Conservation (phyloP, 208 protist species). For the Acanthamoeba rhysodes region DNA sequence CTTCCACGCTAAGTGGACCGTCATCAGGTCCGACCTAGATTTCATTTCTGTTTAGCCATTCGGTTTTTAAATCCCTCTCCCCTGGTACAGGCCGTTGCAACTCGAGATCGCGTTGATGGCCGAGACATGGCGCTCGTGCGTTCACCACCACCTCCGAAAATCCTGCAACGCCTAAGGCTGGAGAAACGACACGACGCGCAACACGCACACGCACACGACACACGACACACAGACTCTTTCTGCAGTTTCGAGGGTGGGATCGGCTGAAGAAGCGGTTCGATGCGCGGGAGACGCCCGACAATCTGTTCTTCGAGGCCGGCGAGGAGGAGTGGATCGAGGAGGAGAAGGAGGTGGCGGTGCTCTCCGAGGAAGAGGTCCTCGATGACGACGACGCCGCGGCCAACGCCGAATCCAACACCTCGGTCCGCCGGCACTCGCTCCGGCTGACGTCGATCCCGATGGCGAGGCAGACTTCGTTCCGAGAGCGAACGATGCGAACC, state of each 20-base stretch:
- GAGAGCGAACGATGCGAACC: conserved; percentile 20
- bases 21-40: not conserved
- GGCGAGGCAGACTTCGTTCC: conserved; percentile 36
- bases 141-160: not conserved
- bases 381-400: not conserved
- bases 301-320: conserved; percentile 15
- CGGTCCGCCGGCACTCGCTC: not conserved
- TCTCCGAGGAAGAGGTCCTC: conserved; percentile 29
- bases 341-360: conserved; percentile 36
- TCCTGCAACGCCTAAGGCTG: not conserved
- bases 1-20: not conserved
- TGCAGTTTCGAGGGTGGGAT: conserved; percentile 45
- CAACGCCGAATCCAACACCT: not conserved
- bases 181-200: not conserved
- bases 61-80: not conserved
- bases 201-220: too few relatives aligned
- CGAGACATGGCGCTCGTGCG: not conserved
- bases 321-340: conserved; percentile 58
- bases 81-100: not conserved
- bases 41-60: not conserved
- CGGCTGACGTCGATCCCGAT: not conserved
- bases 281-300: not conserved
- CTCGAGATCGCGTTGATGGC: conserved; percentile 40
- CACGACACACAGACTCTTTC: not conserved
- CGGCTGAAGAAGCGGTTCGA: conserved; percentile 20